These are phyloP conservation scores for Bacterosira constricta DNA, from an alignment of 108 stramenopile genomes.

Conservation along the genomic window DNA sequence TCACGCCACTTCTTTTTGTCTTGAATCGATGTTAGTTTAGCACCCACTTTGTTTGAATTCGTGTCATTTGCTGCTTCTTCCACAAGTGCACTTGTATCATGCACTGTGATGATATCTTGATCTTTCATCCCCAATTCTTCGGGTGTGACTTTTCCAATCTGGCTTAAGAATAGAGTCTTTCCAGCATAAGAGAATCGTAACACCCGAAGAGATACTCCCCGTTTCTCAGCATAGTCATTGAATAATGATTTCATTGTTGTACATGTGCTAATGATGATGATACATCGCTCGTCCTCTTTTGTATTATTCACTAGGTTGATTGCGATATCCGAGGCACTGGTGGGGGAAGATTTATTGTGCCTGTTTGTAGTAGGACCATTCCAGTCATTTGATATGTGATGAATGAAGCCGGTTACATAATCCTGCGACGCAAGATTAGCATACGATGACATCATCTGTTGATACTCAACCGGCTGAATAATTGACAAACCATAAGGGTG, in stretches of 20 bases:
- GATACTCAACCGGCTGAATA: too few species aligned
- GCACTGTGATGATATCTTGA: not conserved
- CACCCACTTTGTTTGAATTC: not conserved
- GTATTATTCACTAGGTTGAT: too few species aligned
- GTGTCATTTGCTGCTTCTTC: not conserved
- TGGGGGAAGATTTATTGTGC: too few species aligned
- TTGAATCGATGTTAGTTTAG: not conserved
- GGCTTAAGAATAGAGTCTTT: conserved; percentile 17
- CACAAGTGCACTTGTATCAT: not conserved
- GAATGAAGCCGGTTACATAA: too few species aligned
- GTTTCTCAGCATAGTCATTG: conserved; percentile 20
- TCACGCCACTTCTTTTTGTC: too few species aligned
- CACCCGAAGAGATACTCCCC: conserved; percentile 7
- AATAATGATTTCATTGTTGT: conserved; percentile 14
- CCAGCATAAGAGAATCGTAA: conserved; percentile 15
- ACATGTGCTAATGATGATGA: not conserved
- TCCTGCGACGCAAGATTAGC: too few species aligned
- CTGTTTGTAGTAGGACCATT: too few species aligned
- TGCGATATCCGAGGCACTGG: too few species aligned
- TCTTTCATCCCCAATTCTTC: conserved; percentile 9
- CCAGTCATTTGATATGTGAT: too few species aligned
- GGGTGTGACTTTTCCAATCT: conserved; percentile 9
- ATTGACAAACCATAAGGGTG: too few species aligned
- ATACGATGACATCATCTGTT: too few species aligned
- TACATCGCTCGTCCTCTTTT: too few species aligned